Conservation (phyloP, 139 green algal genomes). For the Auxenochlorella pyrenoidosa region DNA sequence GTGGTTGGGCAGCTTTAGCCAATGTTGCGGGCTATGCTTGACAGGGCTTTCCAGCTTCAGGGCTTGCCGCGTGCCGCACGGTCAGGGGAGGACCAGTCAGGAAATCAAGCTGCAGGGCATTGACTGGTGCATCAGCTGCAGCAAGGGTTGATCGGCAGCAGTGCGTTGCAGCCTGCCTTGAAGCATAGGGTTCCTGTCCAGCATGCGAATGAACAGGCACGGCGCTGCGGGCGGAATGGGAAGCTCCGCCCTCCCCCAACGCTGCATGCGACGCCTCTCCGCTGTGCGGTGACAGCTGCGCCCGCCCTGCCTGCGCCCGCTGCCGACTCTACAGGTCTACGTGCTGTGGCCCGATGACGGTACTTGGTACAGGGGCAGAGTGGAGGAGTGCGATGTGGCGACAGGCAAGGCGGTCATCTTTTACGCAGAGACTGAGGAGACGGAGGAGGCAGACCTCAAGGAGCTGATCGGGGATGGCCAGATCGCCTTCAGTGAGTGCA, state of each 20-base stretch:
- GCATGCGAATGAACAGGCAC: no score
- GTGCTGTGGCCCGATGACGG: slow-evolving; percentile 54
- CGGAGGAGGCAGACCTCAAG: slow-evolving; percentile 17
- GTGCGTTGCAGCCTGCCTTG: neutral
- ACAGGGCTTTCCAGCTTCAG: no score
- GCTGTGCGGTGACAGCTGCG: neutral
- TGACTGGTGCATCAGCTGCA: neutral
- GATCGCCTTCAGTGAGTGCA: slow-evolving; percentile 37
- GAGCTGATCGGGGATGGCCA: slow-evolving; percentile 33
- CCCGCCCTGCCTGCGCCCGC: neutral
- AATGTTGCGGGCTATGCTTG: no score
- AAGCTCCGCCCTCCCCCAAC: no score
- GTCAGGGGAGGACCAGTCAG: no score
- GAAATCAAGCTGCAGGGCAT: no score
- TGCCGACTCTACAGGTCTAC: slow-evolving; percentile 39
- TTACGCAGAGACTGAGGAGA: slow-evolving; percentile 27
- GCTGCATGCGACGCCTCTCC: neutral
- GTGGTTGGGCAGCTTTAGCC: no score
- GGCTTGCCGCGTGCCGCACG: no score
- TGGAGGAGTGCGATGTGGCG: slow-evolving; percentile 28
- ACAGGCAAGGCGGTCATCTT: neutral
- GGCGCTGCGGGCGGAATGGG: no score
- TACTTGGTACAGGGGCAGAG: slow-evolving; percentile 49
- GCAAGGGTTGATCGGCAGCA: neutral
- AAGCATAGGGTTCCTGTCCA: neutral